Conservation (phyloP, 176 grass and related monocot species). For the Triticum monococcum region DNA sequence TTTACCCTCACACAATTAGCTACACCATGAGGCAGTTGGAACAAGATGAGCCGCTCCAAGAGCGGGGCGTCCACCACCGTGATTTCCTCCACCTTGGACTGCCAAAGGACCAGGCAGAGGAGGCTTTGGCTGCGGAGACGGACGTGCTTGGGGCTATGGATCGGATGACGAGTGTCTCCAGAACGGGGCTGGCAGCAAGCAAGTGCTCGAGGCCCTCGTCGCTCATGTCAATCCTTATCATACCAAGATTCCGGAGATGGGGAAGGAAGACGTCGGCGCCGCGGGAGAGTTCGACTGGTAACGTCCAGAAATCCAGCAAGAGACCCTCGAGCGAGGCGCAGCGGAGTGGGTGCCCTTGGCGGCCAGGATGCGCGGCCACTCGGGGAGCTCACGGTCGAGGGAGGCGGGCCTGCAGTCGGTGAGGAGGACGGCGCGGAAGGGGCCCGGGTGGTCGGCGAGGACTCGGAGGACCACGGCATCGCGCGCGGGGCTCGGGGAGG, state of each 20-base stretch:
- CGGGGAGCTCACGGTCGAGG: no score
- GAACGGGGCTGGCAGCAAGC: slow-evolving; percentile 1
- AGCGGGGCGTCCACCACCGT: neutral
- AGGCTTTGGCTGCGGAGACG: neutral
- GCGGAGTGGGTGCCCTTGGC: neutral
- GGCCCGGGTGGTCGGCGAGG: neutral
- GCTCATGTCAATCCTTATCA: neutral
- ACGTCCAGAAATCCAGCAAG: neutral
- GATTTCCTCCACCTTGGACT: neutral
- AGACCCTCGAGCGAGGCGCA: neutral
- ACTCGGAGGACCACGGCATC: neutral
- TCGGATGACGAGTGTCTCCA: neutral
- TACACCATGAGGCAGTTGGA: neutral
- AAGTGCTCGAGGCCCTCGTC: slow-evolving; percentile 2
- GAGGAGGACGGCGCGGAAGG: neutral
- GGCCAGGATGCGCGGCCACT: neutral
- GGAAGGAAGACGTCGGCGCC: neutral
- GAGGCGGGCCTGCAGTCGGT: neutral
- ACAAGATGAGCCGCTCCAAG: slow-evolving; percentile 24
- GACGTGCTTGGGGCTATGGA: neutral
- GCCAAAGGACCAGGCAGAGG: neutral
- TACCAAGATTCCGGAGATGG: slow-evolving; percentile 15
- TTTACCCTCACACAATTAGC: neutral
- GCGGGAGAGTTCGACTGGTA: neutral
- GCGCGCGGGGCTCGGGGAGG: neutral